Percentiles rank a stretch among this genome's conserved stretches.
Conservation (phyloP, 2,329 filamentous ascomycete species). For the Curvularia hawaiiensis region DNA sequence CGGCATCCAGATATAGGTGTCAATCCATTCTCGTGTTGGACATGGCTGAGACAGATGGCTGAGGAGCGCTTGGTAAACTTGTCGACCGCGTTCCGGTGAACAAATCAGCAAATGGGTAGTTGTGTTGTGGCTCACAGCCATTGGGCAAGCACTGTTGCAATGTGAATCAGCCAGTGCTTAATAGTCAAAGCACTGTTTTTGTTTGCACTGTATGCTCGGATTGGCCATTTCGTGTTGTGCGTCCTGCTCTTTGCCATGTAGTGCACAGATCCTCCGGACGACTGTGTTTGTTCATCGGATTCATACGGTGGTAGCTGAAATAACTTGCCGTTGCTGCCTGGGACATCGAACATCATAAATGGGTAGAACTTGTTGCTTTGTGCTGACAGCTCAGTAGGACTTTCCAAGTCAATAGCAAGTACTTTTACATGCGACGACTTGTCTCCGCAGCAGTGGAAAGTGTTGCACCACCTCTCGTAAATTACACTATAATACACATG, state of each 20-base stretch:
- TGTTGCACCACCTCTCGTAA: not conserved
- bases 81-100: slow-evolving; percentile 12
- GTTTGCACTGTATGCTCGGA: not conserved
- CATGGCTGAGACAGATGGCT: slow-evolving; percentile 32
- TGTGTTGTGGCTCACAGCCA: not conserved
- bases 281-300: not conserved
- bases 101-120: slow-evolving; percentile 15
- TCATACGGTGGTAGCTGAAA: not conserved
- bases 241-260: not conserved
- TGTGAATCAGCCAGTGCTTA: not conserved
- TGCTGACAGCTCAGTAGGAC: not conserved
- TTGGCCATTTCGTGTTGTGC: not conserved
- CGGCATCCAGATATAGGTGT: slow-evolving; percentile 31
- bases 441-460: not conserved
- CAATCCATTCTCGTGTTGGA: slow-evolving; percentile 15
- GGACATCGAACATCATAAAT: not conserved
- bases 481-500: slow-evolving; percentile 10
- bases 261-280: not conserved
- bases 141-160: slow-evolving; percentile 13
- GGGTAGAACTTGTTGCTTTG: not conserved
- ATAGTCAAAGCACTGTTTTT: not conserved
- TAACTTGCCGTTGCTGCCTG: not conserved
- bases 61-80: slow-evolving; percentile 14
- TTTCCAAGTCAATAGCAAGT: not conserved
- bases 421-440: not conserved